A percentile compares a stretch with the other conserved stretches of the same genome.
Evolutionary conservation across 2,329 filamentous ascomycete species (phyloP).

Genomic region (Sarocladium oryzae): DNA sequence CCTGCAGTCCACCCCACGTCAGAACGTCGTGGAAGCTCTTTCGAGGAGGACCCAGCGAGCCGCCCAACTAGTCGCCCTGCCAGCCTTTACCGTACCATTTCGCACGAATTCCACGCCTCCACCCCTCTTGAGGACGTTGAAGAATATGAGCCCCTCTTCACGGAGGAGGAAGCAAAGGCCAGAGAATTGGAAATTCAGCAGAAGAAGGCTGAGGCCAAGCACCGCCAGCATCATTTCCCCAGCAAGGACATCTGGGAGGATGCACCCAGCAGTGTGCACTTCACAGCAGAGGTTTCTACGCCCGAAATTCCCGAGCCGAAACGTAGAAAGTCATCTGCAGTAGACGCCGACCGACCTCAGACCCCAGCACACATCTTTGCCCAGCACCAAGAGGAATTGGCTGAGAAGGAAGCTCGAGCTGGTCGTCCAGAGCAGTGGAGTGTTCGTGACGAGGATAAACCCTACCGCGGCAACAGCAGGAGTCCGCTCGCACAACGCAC

Average conservation of each 20-base stretch:
- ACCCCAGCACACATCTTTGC: slow-evolving; percentile 61
- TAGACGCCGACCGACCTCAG: slow-evolving; percentile 34
- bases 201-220: slow-evolving; percentile 38
- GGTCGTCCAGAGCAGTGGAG: slow-evolving; percentile 17
- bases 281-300: slow-evolving; percentile 75
- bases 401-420: slow-evolving; percentile 42
- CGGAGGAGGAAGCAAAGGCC: slow-evolving; percentile 57
- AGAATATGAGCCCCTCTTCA: slow-evolving; percentile 93
- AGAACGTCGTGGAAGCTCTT: slow-evolving; percentile 54
- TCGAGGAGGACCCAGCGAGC: slow-evolving; percentile 53
- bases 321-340: slow-evolving; percentile 22
- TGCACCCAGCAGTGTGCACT: slow-evolving; percentile 76
- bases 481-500: slow-evolving; percentile 11
- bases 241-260: slow-evolving; percentile 98
- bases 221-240: slow-evolving; percentile 65
- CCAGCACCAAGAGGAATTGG: slow-evolving; percentile 58
- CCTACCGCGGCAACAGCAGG: background rate
- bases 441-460: slow-evolving; percentile 5
- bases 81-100: slow-evolving; percentile 51
- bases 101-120: slow-evolving; percentile 46
- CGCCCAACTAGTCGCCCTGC: slow-evolving; percentile 60
- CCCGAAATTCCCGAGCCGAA: slow-evolving; percentile 41
- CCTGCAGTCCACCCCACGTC: slow-evolving; percentile 75
- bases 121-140: slow-evolving; percentile 81
- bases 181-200: slow-evolving; percentile 34